phyloP scores from a whole-genome alignment of 371 early-diverging fungal species.

The Quaeritorhiza haematococci region DNA sequence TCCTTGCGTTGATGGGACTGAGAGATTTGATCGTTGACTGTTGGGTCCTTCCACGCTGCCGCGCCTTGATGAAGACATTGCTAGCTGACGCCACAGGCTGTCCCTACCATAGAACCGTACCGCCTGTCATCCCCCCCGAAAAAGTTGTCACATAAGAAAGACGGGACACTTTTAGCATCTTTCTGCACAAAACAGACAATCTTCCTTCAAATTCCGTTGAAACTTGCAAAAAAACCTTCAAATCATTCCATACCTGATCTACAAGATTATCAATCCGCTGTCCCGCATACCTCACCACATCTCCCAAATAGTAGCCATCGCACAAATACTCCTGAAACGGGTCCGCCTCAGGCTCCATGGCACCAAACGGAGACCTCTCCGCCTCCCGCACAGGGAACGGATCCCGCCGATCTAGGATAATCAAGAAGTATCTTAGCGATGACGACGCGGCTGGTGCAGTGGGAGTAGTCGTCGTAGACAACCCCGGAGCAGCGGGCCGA shows the following conservation, averaged over 20 bases:
- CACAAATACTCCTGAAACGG: conserved; percentile 33
- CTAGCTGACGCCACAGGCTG: conserved; percentile 35
- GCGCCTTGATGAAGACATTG: not conserved
- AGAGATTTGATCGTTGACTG: conserved; percentile 14
- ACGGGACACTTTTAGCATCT: no score
- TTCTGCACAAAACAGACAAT: no score
- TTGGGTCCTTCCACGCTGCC: not conserved
- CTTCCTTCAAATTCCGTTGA: no score
- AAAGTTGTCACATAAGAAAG: not conserved
- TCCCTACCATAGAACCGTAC: conserved; percentile 37
- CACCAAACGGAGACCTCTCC: conserved; percentile 19
- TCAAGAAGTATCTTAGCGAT: conserved; percentile 27
- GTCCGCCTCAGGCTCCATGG: conserved; percentile 21
- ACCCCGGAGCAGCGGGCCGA: not conserved
- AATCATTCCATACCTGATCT: conserved; percentile 24
- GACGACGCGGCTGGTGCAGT: no score
- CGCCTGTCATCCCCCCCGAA: conserved; percentile 18
- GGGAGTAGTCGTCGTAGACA: not conserved
- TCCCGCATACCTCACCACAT: conserved; percentile 33
- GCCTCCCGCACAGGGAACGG: conserved; percentile 21
- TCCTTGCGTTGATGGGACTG: no score
- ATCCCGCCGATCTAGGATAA: conserved; percentile 25
- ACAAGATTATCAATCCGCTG: conserved; percentile 26
- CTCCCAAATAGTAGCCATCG: conserved; percentile 38
- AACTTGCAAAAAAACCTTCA: not conserved